Conservation (phyloP, 805 yeast genomes). For the Starmerella vaccinii region DNA sequence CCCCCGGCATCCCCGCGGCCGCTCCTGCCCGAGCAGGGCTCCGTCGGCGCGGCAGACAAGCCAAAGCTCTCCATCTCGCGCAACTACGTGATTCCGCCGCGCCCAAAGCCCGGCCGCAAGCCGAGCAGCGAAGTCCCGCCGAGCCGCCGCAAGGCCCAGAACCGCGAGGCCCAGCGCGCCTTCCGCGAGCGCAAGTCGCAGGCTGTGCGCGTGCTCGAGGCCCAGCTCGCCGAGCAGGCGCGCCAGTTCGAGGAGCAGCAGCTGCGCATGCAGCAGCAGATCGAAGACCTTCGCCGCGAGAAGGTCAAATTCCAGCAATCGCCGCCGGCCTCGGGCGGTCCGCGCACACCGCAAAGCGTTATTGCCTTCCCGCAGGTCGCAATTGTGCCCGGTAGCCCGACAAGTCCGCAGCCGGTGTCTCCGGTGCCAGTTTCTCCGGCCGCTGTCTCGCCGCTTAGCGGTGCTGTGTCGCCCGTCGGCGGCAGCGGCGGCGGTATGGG, state of each 20-base stretch:
- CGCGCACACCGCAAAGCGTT: slow-evolving; percentile 1
- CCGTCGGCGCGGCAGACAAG: not conserved
- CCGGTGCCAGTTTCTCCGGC: slow-evolving; percentile 7
- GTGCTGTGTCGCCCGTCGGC: not conserved
- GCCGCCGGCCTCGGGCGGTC: not conserved
- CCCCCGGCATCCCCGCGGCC: slow-evolving; percentile 10
- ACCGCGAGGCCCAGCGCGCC: slow-evolving; percentile 84
- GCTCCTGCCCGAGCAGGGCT: not conserved
- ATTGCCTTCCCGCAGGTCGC: not conserved
- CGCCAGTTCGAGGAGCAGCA: slow-evolving; percentile 64
- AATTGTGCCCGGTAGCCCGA: not conserved
- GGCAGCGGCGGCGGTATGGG: no score
- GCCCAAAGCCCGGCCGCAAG: slow-evolving; percentile 57
- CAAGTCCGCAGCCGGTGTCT: slow-evolving; percentile 8
- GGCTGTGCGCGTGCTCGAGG: slow-evolving; percentile 49
- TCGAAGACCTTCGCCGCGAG: slow-evolving; percentile 50
- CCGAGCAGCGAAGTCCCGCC: slow-evolving; percentile 72
- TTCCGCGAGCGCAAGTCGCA: slow-evolving; percentile 65
- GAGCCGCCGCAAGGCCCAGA: slow-evolving; percentile 42
- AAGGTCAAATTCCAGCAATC: not conserved
- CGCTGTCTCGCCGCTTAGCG: slow-evolving; percentile 6
- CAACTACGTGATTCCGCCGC: slow-evolving; percentile 76
- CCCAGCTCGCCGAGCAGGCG: slow-evolving; percentile 86
- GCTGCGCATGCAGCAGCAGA: slow-evolving; percentile 63
- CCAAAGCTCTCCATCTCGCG: slow-evolving; percentile 44